Evolutionary conservation across 805 yeast genomes (phyloP), one percentile per base, ranked within the genome.

Genomic region (Metschnikowia koreensis): DNA sequence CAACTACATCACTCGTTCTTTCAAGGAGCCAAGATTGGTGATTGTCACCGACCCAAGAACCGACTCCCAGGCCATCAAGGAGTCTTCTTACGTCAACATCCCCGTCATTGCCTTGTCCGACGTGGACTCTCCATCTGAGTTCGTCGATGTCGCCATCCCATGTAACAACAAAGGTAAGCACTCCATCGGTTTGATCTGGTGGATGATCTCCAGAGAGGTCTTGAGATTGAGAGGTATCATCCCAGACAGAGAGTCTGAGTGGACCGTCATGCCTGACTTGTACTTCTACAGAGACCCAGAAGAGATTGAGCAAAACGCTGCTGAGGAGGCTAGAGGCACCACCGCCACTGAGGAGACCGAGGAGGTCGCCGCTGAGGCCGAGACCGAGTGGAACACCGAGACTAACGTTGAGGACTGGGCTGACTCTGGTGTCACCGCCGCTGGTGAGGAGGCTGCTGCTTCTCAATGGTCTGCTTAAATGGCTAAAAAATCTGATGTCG

Each of bases 251-350:
- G 75, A 88, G 66, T 89, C 94, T 79, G 86, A 88, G 78, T 94
- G 99, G 99, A 81, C 96, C 67, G 94, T 94, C 76, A 94, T 94
- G 99, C 98, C 98, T 79, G 99, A 94, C 83, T 86, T 94, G 79
- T 94, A 92, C 92, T 94, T 94, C 92, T 94, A 94, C 97, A 94
- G 99, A 87, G 97, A 94, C 83, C 99, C 99, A 74, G 98, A 93
- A 84, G 99, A 94, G 82, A 87, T 88, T 79, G 97, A 90, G 81
- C 82, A 83, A 68, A 83, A 80, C 66, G 83, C 83, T 70, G 81
- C 81, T 60, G 81, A 78, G 63, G 82, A 76, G 68, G 68, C 73
- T 63, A 77, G 74, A 67, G 62, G 70, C 56, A 76, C 70, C 55
- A 76, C 53, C 46, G 87, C 81, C 69, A 83, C 79, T 66, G 66